Conservation (phyloP, 257 asterid genomes). For the Gentiana dahurica region DNA sequence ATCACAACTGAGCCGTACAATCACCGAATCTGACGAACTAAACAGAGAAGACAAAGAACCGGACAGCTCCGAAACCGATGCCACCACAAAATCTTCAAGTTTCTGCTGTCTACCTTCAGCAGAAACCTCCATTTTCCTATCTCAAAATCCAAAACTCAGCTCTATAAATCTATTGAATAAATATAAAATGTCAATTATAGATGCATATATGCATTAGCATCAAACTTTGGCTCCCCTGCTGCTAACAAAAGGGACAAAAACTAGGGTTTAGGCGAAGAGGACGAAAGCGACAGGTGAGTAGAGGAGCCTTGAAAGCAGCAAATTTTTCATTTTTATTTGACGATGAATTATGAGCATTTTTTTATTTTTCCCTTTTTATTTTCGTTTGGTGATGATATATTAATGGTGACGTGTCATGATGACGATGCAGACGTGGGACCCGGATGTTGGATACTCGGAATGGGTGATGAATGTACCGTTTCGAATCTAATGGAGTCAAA, state of each 20-base stretch:
- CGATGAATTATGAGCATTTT: neutral
- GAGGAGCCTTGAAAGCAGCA: neutral
- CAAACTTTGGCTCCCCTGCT: too few species aligned
- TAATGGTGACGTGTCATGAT: too few species aligned
- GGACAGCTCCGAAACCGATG: constrained; percentile 64
- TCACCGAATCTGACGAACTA: constrained; percentile 36
- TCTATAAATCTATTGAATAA: neutral
- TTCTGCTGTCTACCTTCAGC: constrained; percentile 42
- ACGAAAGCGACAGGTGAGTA: neutral
- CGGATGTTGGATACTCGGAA: too few species aligned
- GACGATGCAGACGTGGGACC: too few species aligned
- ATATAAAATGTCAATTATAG: neutral
- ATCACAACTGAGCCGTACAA: constrained; percentile 40
- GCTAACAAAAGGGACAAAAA: neutral
- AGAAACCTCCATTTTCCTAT: constrained; percentile 18
- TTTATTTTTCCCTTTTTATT: neutral
- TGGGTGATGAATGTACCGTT: too few species aligned
- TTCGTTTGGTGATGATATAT: too few species aligned
- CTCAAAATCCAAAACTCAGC: neutral
- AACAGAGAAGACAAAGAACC: constrained; percentile 38
- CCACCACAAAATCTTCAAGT: constrained; percentile 49
- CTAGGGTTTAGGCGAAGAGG: constrained; percentile 16
- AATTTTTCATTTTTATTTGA: neutral
- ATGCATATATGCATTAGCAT: neutral
- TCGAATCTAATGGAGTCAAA: too few species aligned